Evolutionary conservation across 345 rosid genomes (phyloP), one percentile per base, ranked within the genome.

Genomic region (Dovyalis caffra): DNA sequence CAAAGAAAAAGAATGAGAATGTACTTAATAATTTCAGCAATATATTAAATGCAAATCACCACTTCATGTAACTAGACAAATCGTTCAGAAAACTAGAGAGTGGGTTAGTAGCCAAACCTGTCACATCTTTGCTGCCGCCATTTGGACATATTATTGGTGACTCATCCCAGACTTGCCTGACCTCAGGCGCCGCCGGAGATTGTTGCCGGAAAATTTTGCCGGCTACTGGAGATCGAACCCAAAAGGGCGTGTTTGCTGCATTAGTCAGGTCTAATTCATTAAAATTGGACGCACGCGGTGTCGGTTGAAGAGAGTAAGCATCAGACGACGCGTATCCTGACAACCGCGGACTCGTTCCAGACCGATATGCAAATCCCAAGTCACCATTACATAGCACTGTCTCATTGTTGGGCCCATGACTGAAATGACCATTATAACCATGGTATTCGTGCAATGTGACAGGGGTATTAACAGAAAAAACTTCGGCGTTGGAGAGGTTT

Each of bases 271-370:
- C 90, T 82, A 85, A 47, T 62, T 87, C 90, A 9, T 87, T 87
- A 60, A 85, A 85, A 8, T 87, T 87, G 1, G 90, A 87, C 5
- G 87, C 87, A 8, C 90, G 83, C 20, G 90, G 80, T 20, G 87
- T 81, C 25, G 87, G 88, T 68, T 87, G 90, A 71, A 87, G 77
- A 1, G 93, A 91, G 83, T 91, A 91, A 29, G 92, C 93, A 68
- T 91, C 97, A 0, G 93, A 91, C 2, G 97, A 91, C 16, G 91
- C 92, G 64, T 91, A 91, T 5, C 92, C 93, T 0, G 91, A 89
- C 64, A 90, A 71, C 66, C 96, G 80, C 7, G 87, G 88, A 71
- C 87, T 87, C 34, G 80, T 51, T 3, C 77, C 85, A 56, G 89
- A 82, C 49, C 90, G 88, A 79, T 79, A 85, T 32, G 86, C 90